These are phyloP conservation scores for Penicillium odoratum DNA, from an alignment of 495 filamentous ascomycete species.

Conservation along the genomic window DNA sequence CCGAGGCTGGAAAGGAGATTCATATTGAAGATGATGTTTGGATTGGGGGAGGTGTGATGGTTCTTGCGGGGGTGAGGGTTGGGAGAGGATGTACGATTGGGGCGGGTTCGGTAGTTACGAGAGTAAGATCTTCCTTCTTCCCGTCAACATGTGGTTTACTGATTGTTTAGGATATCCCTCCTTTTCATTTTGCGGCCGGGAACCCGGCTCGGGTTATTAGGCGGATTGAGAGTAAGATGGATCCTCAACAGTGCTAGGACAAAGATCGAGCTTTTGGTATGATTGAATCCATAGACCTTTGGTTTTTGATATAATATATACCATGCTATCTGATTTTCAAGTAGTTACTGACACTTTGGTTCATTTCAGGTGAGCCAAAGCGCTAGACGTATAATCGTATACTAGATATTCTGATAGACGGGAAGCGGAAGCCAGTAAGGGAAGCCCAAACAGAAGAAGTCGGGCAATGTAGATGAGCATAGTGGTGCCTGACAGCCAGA, in stretches of 20 bases:
- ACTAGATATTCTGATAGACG: neutral
- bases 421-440: neutral
- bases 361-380: neutral
- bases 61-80: slow-evolving; percentile 22
- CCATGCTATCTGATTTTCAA: neutral
- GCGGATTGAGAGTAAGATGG: slow-evolving; percentile 24
- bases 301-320: neutral
- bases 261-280: neutral
- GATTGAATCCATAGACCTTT: neutral
- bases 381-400: neutral
- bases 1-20: slow-evolving; percentile 73
- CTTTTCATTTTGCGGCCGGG: slow-evolving; percentile 57
- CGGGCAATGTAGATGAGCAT: neutral
- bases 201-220: slow-evolving; percentile 62
- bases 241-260: slow-evolving; percentile 4
- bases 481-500: neutral
- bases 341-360: neutral
- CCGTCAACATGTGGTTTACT: neutral
- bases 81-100: slow-evolving; percentile 63
- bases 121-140: slow-evolving; percentile 44
- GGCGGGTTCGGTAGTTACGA: slow-evolving; percentile 81
- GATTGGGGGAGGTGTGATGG: slow-evolving; percentile 61
- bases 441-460: neutral
- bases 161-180: slow-evolving; percentile 50
- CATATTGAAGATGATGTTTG: slow-evolving; percentile 81